Evolutionary conservation across 495 filamentous ascomycete species (phyloP), one percentile per base, ranked within the genome.

Genomic region (Penicillium riverlandense): DNA sequence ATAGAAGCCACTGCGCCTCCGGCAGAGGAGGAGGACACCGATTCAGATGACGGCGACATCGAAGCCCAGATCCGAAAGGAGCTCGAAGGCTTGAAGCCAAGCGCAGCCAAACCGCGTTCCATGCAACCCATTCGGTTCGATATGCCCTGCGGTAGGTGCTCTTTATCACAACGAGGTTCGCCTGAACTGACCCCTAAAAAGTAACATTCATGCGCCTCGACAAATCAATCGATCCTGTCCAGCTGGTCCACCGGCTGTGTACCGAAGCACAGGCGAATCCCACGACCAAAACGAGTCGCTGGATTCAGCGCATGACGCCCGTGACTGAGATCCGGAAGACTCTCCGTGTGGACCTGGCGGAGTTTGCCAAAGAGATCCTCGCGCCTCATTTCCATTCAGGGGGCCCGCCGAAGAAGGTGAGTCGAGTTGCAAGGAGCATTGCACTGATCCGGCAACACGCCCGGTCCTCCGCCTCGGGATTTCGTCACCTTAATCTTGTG

Each of bases 241-340:
- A 79, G 42, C 77, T 97, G 53, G 88, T 94, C 9, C 77, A 82
- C 48, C 65, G 70, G 27, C 79, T 99, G 43, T 91, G 87, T 61
- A 53, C 64, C 42, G 85, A 94, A 41, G 77, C 79, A 48, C 66
- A 69, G 39, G 57, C 53, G 16, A 59, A 70, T 29, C 66, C 70
- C 36, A 64, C 58, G n/a, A 72, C 61, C 48, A 79, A 86, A 58
- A 77, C 72, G 47, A 79, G 76, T 48, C 80, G 88, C 43, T 95
- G 79, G 55, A 75, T 90, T 27, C 90, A 92, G 62, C 76, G 94
- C 45, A 69, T 99, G 52, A 94, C 88, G 12, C 92, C 92, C 2
- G 75, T 95, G 45, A 80, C 72, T 4, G 62, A 75, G 12, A 85
- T 85, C 37, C 85, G 78, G 2, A 95, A 88, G 63, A 89, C 90